Conservation (phyloP, 345 rosid species). For the Citrus cavaleriei region DNA sequence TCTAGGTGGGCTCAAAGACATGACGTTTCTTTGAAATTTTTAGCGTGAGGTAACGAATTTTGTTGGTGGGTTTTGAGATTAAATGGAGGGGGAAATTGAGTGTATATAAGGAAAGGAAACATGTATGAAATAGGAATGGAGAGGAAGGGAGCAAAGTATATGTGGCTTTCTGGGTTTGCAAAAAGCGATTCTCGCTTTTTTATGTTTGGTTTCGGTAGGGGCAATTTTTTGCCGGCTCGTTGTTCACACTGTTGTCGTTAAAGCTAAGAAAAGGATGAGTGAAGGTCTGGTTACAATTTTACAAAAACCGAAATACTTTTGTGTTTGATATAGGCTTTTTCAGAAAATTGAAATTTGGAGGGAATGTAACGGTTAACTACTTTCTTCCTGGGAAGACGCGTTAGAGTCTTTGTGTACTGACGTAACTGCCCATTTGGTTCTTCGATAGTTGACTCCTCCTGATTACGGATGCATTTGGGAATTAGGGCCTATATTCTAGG, state of each 20-base stretch:
- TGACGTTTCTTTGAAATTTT: background rate
- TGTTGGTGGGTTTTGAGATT: background rate
- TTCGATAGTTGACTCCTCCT: too few species aligned
- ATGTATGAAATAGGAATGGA: background rate
- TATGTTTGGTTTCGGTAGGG: background rate
- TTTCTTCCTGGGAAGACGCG: too few species aligned
- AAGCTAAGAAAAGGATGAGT: conserved; percentile 32
- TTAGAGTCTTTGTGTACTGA: too few species aligned
- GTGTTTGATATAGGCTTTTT: too few species aligned
- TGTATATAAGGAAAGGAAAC: background rate
- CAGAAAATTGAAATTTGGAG: too few species aligned
- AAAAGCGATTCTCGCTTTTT: conserved; percentile 15
- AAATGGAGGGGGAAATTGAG: background rate
- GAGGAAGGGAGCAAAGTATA: conserved; percentile 16
- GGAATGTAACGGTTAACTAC: too few species aligned
- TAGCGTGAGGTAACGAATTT: background rate
- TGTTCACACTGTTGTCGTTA: conserved; percentile 11
- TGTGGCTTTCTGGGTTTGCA: conserved; percentile 20
- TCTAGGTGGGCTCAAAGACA: conserved; percentile 49
- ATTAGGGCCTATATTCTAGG: too few species aligned
- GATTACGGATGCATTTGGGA: too few species aligned
- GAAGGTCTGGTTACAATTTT: background rate
- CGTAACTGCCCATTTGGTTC: too few species aligned
- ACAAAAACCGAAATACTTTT: too few species aligned
- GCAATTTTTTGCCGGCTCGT: background rate